Conservation (phyloP, 2,329 filamentous ascomycete species). For the Trichophyton schoenleinii region DNA sequence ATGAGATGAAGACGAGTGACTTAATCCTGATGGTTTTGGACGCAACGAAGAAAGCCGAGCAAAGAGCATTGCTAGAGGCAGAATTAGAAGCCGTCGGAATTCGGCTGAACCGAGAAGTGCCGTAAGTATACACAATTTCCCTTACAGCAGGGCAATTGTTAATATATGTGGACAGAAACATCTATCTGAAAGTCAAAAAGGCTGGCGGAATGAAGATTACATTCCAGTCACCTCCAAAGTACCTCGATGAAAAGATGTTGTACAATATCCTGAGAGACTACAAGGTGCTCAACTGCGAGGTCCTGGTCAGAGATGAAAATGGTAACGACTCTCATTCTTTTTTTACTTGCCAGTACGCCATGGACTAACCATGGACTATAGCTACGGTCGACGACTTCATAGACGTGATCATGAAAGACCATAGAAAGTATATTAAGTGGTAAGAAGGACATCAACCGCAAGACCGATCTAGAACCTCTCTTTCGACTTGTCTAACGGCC, state of each 20-base stretch:
- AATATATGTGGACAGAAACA: constrained; percentile 51
- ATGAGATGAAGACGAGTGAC: constrained; percentile 58
- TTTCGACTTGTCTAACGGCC: background rate
- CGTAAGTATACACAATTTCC: constrained; percentile 42
- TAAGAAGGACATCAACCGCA: constrained; percentile 17
- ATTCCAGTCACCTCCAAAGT: constrained; percentile 77
- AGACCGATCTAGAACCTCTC: background rate
- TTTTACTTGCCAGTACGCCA: background rate
- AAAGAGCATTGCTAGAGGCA: constrained; percentile 75
- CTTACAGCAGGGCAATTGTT: background rate
- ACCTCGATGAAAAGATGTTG: constrained; percentile 93
- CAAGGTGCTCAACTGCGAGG: constrained; percentile 96
- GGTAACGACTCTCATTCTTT: constrained; percentile 29
- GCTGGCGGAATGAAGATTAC: constrained; percentile 98
- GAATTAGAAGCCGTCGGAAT: constrained; percentile 95
- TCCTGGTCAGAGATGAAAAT: constrained; percentile 86
- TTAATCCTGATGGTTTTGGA: constrained; percentile 94
- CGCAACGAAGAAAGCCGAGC: constrained; percentile 91
- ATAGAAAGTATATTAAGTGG: constrained; percentile 89
- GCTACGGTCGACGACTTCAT: constrained; percentile 97
- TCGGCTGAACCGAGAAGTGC: constrained; percentile 77
- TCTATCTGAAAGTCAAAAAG: constrained; percentile 92
- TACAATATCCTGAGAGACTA: constrained; percentile 97
- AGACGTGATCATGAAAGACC: constrained; percentile 98
- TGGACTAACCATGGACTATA: constrained; percentile 17